Conservation (phyloP, 139 green algal genomes). For the Coelastrella sp. region DNA sequence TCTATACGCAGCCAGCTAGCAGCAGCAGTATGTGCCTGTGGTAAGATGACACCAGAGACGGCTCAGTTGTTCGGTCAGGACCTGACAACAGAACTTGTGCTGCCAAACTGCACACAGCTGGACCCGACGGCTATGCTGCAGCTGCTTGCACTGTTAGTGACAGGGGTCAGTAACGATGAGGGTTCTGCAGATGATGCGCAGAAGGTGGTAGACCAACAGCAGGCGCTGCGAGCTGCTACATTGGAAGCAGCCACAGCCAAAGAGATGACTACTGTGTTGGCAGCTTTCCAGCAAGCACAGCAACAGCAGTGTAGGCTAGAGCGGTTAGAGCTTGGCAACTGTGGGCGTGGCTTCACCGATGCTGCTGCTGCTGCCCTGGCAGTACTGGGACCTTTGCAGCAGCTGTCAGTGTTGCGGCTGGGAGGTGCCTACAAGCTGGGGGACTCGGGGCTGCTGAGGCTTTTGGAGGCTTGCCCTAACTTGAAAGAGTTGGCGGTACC, state of each 20-base stretch:
- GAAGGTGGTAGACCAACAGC: not conserved
- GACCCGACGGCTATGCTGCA: conserved; percentile 55
- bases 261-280: conserved; percentile 21
- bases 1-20: conserved; percentile 66
- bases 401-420: conserved; percentile 60
- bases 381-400: not conserved
- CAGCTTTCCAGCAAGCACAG: not conserved
- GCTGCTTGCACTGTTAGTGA: conserved; percentile 43
- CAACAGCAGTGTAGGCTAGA: conserved; percentile 55
- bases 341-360: conserved; percentile 72
- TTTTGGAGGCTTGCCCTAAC: conserved; percentile 49
- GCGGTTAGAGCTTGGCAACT: conserved; percentile 71
- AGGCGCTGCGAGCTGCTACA: not conserved
- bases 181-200: not conserved
- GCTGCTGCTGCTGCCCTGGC: conserved; percentile 51
- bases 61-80: conserved; percentile 60
- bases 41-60: conserved; percentile 59
- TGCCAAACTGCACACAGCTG: conserved; percentile 72
- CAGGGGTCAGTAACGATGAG: not conserved
- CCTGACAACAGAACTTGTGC: conserved; percentile 58
- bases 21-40: conserved; percentile 52
- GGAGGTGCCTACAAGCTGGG: conserved; percentile 72
- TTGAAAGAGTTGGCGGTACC: conserved; percentile 48
- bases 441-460: conserved; percentile 59
- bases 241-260: conserved; percentile 46